A percentile compares a stretch with the other conserved stretches of the same genome.
phyloP scores from a whole-genome alignment of 1,139 yeast genomes.

The Saccharomyces hybrid region DNA sequence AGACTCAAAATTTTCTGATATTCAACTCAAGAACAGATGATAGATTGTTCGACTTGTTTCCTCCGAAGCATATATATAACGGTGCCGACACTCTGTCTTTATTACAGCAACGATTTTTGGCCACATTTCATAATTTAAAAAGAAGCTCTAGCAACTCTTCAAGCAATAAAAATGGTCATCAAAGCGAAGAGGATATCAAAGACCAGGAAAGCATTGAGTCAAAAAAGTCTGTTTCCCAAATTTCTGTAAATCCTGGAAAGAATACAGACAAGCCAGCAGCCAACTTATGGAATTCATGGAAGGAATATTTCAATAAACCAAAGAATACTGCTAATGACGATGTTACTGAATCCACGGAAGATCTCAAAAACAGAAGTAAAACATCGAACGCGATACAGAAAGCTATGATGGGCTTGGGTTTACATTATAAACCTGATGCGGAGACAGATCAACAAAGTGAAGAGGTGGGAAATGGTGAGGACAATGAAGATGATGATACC shows the following conservation, averaged over 20 bases:
- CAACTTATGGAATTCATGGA: conserved; percentile 11
- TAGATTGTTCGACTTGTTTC: conserved; percentile 79
- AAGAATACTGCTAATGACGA: conserved; percentile 5
- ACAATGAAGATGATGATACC: background rate
- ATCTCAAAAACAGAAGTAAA: conserved; percentile 3
- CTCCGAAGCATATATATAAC: conserved; percentile 57
- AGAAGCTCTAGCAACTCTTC: conserved; percentile 1
- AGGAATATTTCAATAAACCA: conserved; percentile 10
- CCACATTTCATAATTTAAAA: conserved; percentile 30
- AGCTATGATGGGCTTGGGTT: conserved; percentile 2
- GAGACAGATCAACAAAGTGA: background rate
- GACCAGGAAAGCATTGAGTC: conserved; percentile 4
- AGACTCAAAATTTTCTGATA: conserved; percentile 58
- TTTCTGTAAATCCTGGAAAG: background rate
- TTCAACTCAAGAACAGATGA: conserved; percentile 77
- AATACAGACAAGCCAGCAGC: background rate
- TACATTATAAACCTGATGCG: background rate
- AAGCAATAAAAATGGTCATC: conserved; percentile 8
- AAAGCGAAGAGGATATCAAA: conserved; percentile 4
- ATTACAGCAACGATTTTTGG: conserved; percentile 27
- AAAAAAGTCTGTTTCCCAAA: background rate
- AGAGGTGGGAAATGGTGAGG: background rate
- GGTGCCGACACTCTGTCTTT: conserved; percentile 30
- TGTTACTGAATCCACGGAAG: conserved; percentile 1
- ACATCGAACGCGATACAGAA: conserved; percentile 2